Base-by-base conservation (phyloP, 129 eudicot genomes). In the Artemisia annua region DNA sequence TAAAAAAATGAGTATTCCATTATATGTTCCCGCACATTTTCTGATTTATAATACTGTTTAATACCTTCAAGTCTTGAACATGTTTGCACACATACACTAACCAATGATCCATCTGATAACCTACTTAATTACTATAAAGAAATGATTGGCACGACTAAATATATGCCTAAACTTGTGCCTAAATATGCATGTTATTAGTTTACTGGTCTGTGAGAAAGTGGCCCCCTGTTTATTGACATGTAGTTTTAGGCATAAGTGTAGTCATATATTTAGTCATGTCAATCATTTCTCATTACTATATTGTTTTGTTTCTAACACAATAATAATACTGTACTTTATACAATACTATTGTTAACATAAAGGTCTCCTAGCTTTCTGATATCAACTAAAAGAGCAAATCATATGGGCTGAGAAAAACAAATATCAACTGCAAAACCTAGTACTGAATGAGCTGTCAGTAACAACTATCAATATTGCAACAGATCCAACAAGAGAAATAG, bases 241-340 rank as follows among this genome's bases (percentile, higher is more conserved):
- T 35, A 35, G 44, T 35, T 35, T 32, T 35, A 35, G 44, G 44
- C 44, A 7, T 35, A 35, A 35, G 9, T 35, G 6, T 35, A 35
- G 9, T 32, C 44, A 5, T 5, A 35, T 35, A 35, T 35, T 35
- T 35, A 5, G 44, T 35, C 44, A 35, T 35, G 44, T 35, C 44
- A 35, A 32, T 35, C 44, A 35, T 35, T 35, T 35, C 44, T 35
- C 9, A 35, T 35, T 35, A 5, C 44, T n/a, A 63, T 30, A 51
- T 20, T 13, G 39, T 51, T 63, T 73, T 63, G 52, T 54, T 63
- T 51, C 71, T 30, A 44, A 74, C 70, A 50, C 64, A 12, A 50
- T n/a, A 28, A 50, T 51, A 24, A 32, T 49, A 74, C 53, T 32
- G 35, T 35, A 35, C 44, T 35, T 32, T 35, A 35, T 7, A 35